Evolutionary conservation across 2,329 filamentous ascomycete species (phyloP).

Genomic region (Allantophomopsis lycopodina): DNA sequence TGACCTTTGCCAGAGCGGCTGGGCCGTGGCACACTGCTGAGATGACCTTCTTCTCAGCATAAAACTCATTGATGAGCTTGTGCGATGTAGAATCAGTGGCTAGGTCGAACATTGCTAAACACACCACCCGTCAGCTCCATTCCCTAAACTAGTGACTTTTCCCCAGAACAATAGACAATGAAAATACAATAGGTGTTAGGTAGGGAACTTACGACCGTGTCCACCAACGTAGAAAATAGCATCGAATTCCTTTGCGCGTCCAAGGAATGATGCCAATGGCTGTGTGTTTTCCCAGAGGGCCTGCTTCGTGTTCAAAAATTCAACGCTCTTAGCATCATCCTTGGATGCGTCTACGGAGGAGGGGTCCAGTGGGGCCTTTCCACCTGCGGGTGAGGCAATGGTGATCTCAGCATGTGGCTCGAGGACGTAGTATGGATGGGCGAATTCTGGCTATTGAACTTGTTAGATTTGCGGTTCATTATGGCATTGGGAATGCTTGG

Average conservation of each 20-base stretch:
- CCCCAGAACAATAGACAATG: neutral
- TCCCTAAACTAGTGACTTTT: neutral
- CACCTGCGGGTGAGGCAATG: conserved; percentile 29
- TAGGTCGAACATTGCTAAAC: conserved; percentile 21
- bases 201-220: conserved; percentile 32
- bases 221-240: conserved; percentile 45
- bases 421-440: conserved; percentile 30
- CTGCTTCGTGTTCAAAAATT: conserved; percentile 31
- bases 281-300: conserved; percentile 37
- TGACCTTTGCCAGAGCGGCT: conserved; percentile 42
- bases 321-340: conserved; percentile 20
- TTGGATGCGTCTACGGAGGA: conserved; percentile 26
- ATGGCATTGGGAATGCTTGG: neutral
- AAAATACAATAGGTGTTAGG: neutral
- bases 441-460: conserved; percentile 29
- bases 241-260: conserved; percentile 34
- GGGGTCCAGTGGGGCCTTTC: conserved; percentile 28
- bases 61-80: conserved; percentile 45
- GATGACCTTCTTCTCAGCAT: conserved; percentile 43
- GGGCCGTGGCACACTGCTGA: conserved; percentile 55
- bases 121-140: too few species aligned
- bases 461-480: conserved; percentile 1
- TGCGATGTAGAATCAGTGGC: conserved; percentile 37
- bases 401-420: conserved; percentile 23
- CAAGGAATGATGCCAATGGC: conserved; percentile 30